Conservation (phyloP, 2,329 filamentous ascomycete species). For the Botrytis paeoniae region DNA sequence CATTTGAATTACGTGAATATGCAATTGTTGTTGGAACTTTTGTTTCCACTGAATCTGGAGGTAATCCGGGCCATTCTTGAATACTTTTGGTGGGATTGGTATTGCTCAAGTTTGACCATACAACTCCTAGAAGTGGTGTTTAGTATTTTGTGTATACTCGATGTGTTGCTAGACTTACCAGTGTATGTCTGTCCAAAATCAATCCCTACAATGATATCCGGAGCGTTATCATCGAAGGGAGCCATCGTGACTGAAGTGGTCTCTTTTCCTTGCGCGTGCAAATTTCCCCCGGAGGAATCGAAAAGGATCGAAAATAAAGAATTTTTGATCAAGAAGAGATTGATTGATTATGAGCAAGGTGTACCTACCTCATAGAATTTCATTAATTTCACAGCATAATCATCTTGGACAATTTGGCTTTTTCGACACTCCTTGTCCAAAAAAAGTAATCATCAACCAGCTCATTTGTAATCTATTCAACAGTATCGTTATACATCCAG, state of each 20-base stretch:
- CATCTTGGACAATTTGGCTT: background rate
- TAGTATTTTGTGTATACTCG: background rate
- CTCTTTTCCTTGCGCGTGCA: background rate
- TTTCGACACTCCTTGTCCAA: background rate
- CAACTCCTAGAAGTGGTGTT: background rate
- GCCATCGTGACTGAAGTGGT: background rate
- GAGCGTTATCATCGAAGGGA: background rate
- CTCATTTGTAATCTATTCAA: background rate
- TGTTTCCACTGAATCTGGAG: constrained; percentile 1
- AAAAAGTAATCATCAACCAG: background rate
- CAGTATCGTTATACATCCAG: background rate
- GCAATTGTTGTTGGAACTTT: constrained; percentile 14
- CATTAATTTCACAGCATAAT: background rate
- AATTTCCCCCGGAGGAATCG: background rate
- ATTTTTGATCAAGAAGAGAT: background rate
- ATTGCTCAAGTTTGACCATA: constrained; percentile 13
- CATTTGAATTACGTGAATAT: background rate
- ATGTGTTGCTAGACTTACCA: background rate
- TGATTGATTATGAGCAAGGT: background rate
- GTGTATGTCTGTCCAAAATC: constrained; percentile 26
- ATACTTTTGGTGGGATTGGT: constrained; percentile 6
- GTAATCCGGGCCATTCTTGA: constrained; percentile 14
- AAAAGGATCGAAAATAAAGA: background rate
- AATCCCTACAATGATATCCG: constrained; percentile 2
- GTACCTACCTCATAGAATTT: background rate